Conservation (phyloP, 768 basidiomycete genomes). For the Pleurotus platypus region DNA sequence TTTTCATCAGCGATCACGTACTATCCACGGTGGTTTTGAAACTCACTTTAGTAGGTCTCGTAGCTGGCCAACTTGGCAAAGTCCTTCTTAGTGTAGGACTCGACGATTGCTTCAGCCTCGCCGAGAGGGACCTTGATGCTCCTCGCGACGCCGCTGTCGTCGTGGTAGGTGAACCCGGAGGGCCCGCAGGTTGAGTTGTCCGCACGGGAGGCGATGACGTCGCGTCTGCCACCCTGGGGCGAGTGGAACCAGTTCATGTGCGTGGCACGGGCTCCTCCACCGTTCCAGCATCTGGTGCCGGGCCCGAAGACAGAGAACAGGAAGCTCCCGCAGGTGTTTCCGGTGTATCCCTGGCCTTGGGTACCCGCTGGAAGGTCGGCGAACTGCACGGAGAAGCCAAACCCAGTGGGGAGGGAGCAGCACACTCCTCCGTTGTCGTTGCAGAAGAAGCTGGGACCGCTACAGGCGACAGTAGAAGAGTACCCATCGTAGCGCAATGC, state of each 20-base stretch:
- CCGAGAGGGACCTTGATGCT: conserved; percentile 4
- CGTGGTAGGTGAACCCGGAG: conserved; percentile 3
- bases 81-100: background rate
- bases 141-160: background rate
- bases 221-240: background rate
- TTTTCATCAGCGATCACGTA: too few species aligned
- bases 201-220: background rate
- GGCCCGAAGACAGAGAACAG: conserved; percentile 2
- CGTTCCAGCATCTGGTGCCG: conserved; percentile 1
- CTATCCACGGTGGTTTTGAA: too few species aligned
- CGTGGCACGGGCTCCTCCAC: conserved; percentile 3
- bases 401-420: conserved; percentile 5
- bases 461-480: conserved; percentile 6
- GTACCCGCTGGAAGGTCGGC: background rate
- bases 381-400: conserved; percentile 6
- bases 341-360: conserved; percentile 7
- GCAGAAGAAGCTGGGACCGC: conserved; percentile 3
- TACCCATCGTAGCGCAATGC: conserved; percentile 4
- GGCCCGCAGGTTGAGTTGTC: background rate
- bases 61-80: background rate
- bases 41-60: background rate
- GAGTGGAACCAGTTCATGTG: conserved; percentile 9
- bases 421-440: background rate
- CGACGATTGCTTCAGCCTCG: background rate
- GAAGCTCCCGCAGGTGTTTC: background rate